These are phyloP conservation scores for Viola pubescens DNA, from an alignment of 441 rosid genomes.

Conservation along the genomic window DNA sequence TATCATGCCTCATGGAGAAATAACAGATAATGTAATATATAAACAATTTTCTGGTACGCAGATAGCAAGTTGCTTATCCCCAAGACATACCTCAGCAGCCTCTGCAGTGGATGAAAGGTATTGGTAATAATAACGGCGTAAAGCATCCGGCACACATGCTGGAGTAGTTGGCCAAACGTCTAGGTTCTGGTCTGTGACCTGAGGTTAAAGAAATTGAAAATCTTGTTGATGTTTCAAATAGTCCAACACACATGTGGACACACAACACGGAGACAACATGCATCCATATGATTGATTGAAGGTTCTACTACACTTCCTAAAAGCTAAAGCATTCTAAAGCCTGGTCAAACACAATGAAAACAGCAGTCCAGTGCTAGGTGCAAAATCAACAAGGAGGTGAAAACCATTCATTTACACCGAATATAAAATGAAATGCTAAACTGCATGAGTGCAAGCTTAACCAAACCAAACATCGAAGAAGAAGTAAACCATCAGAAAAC, in stretches of 20 bases:
- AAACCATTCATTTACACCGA: neutral
- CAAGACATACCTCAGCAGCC: slow-evolving; percentile 79
- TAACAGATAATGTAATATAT: neutral
- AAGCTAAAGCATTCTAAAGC: neutral
- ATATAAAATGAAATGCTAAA: no score
- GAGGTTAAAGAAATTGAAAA: slow-evolving; percentile 24
- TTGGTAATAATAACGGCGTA: slow-evolving; percentile 91
- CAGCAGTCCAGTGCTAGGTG: neutral
- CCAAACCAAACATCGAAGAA: neutral
- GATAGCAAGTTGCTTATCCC: slow-evolving; percentile 16
- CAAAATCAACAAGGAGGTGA: slow-evolving; percentile 3
- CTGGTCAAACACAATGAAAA: neutral
- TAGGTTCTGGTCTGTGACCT: slow-evolving; percentile 90
- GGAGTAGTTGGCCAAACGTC: slow-evolving; percentile 82
- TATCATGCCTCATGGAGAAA: slow-evolving; percentile 5
- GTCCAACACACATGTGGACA: neutral
- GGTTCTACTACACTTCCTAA: slow-evolving; percentile 2
- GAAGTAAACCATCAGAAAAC: neutral
- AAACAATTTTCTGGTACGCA: neutral
- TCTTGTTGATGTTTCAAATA: neutral
- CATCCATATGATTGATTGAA: slow-evolving; percentile 3
- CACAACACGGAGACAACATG: neutral
- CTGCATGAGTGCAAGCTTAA: no score
- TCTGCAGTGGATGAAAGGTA: slow-evolving; percentile 88
- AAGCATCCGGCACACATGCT: slow-evolving; percentile 82